Conservation (phyloP, 1,284 basidiomycete genomes). For the Ganoderma leucocontextum region DNA sequence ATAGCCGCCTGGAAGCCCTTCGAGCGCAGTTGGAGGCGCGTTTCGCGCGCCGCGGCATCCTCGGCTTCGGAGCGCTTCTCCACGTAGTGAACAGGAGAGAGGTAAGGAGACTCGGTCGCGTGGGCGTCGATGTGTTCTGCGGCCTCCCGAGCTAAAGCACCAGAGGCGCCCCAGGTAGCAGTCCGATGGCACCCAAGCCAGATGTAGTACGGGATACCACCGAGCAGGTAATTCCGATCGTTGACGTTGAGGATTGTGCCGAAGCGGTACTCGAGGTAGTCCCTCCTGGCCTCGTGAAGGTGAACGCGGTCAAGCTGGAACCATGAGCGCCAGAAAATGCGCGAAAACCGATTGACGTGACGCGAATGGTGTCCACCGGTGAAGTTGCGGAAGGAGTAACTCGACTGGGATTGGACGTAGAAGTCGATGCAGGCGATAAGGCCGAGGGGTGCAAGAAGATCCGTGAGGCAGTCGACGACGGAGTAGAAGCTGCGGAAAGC, state of each 20-base stretch:
- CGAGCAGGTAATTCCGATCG: conserved; percentile 32
- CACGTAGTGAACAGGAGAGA: conserved; percentile 31
- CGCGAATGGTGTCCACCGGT: conserved; percentile 34
- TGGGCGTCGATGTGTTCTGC: conserved; percentile 34
- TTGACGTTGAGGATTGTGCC: conserved; percentile 34
- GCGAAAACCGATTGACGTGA: conserved; percentile 34
- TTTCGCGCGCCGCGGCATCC: conserved; percentile 25
- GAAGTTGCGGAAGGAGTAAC: conserved; percentile 35
- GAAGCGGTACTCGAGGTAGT: conserved; percentile 36
- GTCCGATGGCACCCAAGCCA: conserved; percentile 35
- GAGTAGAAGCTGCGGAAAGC: conserved; percentile 30
- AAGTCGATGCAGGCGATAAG: conserved; percentile 35
- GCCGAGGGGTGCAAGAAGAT: conserved; percentile 31
- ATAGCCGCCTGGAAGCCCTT: conserved; percentile 37
- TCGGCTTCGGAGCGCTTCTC: conserved; percentile 27
- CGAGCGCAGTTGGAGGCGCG: conserved; percentile 31
- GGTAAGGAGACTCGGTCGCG: conserved; percentile 34
- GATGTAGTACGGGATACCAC: conserved; percentile 34
- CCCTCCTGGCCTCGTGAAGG: conserved; percentile 33
- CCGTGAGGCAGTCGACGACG: conserved; percentile 33
- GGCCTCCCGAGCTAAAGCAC: conserved; percentile 24
- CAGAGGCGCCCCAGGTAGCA: conserved; percentile 26
- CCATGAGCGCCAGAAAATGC: conserved; percentile 35
- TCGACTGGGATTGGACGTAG: conserved; percentile 34
- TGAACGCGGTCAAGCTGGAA: conserved; percentile 35